Percentiles rank a stretch among this genome's conserved stretches.
Conservation (phyloP, 2,329 filamentous ascomycete species). For the Hawksworthiomyces lignivorus region DNA sequence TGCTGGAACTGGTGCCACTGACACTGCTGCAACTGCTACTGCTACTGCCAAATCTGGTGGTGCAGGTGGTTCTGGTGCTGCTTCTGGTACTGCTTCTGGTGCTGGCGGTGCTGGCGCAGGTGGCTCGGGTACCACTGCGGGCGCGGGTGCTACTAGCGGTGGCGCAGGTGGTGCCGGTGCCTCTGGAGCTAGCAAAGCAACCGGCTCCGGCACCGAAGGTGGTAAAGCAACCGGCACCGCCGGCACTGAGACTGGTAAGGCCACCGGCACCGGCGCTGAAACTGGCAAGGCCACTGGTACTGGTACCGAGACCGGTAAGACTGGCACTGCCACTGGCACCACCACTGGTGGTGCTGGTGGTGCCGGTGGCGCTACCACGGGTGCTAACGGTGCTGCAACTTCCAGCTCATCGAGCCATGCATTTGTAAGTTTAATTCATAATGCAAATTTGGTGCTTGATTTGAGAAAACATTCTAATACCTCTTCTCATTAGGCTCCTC, state of each 20-base stretch:
- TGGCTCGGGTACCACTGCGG: conserved; percentile 2
- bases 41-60: background rate
- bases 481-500: conserved; percentile 23
- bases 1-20: background rate
- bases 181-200: conserved; percentile 20
- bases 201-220: conserved; percentile 7
- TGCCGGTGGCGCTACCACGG: background rate
- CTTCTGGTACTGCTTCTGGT: background rate
- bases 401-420: conserved; percentile 17
- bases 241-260: conserved; percentile 9
- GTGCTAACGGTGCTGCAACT: conserved; percentile 6
- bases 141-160: conserved; percentile 6
- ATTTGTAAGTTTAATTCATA: conserved; percentile 18
- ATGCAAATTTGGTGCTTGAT: background rate
- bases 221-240: conserved; percentile 6
- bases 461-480: too few species aligned
- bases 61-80: background rate
- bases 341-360: background rate
- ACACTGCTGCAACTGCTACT: background rate
- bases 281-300: conserved; percentile 2
- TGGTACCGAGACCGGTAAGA: conserved; percentile 21
- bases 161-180: conserved; percentile 3
- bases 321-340: conserved; percentile 23
- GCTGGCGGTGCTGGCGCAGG: conserved; percentile 2
- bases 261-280: conserved; percentile 11